Evolutionary conservation across 2,329 filamentous ascomycete genomes (phyloP).

Genomic region (Dactylella cylindrospora): DNA sequence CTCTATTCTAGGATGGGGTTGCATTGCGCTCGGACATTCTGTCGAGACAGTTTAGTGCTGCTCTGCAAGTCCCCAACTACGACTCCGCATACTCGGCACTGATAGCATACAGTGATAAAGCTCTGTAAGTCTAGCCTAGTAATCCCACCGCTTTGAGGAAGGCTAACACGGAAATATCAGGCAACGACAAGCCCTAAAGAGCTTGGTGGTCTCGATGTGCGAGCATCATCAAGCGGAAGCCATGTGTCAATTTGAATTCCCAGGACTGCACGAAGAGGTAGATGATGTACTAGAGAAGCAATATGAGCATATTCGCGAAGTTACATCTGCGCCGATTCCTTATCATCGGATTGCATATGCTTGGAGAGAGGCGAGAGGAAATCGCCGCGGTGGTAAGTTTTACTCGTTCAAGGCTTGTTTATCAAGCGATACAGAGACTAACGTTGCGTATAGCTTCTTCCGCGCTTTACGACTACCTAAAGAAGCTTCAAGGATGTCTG

Average conservation of each 20-base stretch:
- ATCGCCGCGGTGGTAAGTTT: constrained; percentile 68
- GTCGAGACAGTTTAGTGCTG: constrained; percentile 78
- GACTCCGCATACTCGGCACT: constrained; percentile 80
- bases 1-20: constrained; percentile 18
- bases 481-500: constrained; percentile 62
- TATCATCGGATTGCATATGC: constrained; percentile 90
- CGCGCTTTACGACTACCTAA: constrained; percentile 64
- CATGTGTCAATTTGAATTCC: constrained; percentile 75
- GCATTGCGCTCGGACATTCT: constrained; percentile 70
- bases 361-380: constrained; percentile 77
- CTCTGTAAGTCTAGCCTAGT: constrained; percentile 56
- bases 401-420: background rate
- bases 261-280: constrained; percentile 73
- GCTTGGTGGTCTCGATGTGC: constrained; percentile 70
- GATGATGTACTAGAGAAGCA: constrained; percentile 75
- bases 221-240: constrained; percentile 66
- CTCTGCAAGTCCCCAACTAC: constrained; percentile 76
- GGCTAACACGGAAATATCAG: constrained; percentile 47
- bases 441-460: constrained; percentile 57
- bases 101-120: constrained; percentile 68
- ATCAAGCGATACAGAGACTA: background rate
- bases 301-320: constrained; percentile 68
- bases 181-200: constrained; percentile 69
- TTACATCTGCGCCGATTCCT: constrained; percentile 63
- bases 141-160: background rate